Conservation (phyloP, 345 rosid genomes). For the Euclidium syriacum region DNA sequence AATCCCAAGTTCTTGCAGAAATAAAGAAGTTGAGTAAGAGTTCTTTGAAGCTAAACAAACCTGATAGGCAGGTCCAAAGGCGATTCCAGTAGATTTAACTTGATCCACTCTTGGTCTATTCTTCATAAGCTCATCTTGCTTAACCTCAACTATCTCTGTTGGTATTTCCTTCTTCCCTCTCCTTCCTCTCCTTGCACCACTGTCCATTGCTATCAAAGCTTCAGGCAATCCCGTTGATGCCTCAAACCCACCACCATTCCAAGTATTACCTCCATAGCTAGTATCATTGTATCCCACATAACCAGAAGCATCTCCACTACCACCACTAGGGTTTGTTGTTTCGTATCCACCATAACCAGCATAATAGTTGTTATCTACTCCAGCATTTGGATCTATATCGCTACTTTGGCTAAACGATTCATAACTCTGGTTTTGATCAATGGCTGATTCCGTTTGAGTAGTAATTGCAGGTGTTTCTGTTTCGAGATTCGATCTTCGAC, state of each 20-base stretch:
- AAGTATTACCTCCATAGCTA: conserved; percentile 33
- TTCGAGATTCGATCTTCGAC: conserved; percentile 63
- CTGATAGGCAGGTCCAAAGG: conserved; percentile 94
- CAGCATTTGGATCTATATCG: conserved; percentile 23
- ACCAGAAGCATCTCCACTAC: conserved; percentile 25
- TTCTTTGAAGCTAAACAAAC: conserved; percentile 37
- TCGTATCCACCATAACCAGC: conserved; percentile 33
- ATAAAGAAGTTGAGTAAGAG: neutral
- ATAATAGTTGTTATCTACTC: conserved; percentile 26
- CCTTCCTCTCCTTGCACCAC: conserved; percentile 49
- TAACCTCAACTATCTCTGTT: conserved; percentile 76
- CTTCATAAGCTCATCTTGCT: conserved; percentile 94
- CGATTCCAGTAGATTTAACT: conserved; percentile 80
- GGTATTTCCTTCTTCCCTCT: conserved; percentile 72
- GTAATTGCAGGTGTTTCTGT: conserved; percentile 33
- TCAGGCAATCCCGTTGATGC: conserved; percentile 29
- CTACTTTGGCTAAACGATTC: conserved; percentile 22
- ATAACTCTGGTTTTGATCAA: conserved; percentile 23
- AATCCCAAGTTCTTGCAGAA: neutral
- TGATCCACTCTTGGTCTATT: conserved; percentile 87
- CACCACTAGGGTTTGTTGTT: conserved; percentile 26
- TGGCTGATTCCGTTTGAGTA: conserved; percentile 26
- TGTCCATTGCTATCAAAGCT: conserved; percentile 26
- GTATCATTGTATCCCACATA: conserved; percentile 34
- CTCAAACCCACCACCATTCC: conserved; percentile 36